Evolutionary conservation across 2,329 filamentous ascomycete genomes (phyloP), one percentile per base, ranked within the genome.

Genomic region (Leptoxyphium fumago): DNA sequence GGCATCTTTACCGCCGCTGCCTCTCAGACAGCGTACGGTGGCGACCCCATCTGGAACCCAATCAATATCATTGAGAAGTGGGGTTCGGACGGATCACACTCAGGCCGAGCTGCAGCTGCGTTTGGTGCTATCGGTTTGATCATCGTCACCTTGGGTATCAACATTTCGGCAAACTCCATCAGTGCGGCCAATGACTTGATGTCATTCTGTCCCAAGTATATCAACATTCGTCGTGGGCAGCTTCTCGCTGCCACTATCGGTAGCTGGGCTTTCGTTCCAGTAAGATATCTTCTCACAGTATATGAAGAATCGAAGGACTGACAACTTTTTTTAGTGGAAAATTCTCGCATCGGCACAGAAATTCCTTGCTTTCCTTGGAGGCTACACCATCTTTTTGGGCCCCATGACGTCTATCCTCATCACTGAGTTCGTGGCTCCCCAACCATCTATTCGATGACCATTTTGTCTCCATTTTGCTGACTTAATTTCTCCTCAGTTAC

Each of bases 351-450:
- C 55, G 1, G 57, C 59, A 6, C 52, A 54, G 7, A 60, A 57
- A 41, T 63, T 64, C 50, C 52, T 64, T 15, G 50, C 56, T 34
- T 64, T 64, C 53, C 78, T 84, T 68, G 68, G 72, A 38, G 78
- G 77, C 0, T 80, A 80, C 58, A 72, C 73, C 2, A 68, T 82
- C 38, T 82, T 82, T 60, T 62, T 82, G 1, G 77, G 74, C 0
- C 77, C 77, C 0, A 75, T 81, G 50, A 74, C 74, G 0, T 70
- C 71, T 0, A 75, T 80, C 48, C 71, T 80, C 62, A 65, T 72
- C 0, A 67, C 67, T 10, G 77, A 80, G 52, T 53, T 43, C 18
- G 48, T 44, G n/a, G 8, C 29, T 17, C 15, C 18, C 15, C 14
- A 14, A 11, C 10, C n/a, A 21, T 10, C 21, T 8, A 18, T 17